Base-by-base conservation (phyloP, 805 yeast species). In the Candida alai region DNA sequence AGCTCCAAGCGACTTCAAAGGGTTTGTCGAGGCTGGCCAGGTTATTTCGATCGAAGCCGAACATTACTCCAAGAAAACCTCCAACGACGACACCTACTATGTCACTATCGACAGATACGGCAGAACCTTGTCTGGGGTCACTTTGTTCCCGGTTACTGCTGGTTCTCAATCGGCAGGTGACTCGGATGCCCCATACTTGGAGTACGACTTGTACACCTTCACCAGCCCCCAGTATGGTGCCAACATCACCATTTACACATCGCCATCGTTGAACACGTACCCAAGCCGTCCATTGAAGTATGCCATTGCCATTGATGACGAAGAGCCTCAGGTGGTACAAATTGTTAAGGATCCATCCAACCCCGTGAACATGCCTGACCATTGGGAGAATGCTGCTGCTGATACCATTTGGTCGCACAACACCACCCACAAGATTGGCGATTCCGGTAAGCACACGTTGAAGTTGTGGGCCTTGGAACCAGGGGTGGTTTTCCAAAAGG, bases 281-380 rank as follows among this genome's bases (percentile, higher is more conserved):
- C 50, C 47, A 4, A 13, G 26, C 18, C 27, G 41, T 7, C 53
- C 52, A 6, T 44, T 52, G 31, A 39, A 40, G 26, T 52, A 51
- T 33, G 54, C 47, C n/a, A 36, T 52, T 25, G 35, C 52, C 4
- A 34, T 52, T 21, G 57, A 52, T 33, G 50, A 47, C 30, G 49
- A 40, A 12, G 32, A 36, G 19, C 55, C 55, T 1, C 39, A 41
- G 24, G 29, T 17, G 10, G 37, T 44, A 4, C 50, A 51, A 33
- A 19, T 51, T 17, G 49, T 37, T 17, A 20, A 36, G 18, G 50
- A 45, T 31, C 28, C 40, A 3, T 25, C 35, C 7, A 26, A 39
- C 24, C 47, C 48, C 5, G 23, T 35, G 3, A 39, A 33, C 14
- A 41, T 41, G 35, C 44, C 50, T 5, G 42, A 32, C 17, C 43